Conservation (phyloP, 352 stramenopile genomes). For the Peronospora destructor region DNA sequence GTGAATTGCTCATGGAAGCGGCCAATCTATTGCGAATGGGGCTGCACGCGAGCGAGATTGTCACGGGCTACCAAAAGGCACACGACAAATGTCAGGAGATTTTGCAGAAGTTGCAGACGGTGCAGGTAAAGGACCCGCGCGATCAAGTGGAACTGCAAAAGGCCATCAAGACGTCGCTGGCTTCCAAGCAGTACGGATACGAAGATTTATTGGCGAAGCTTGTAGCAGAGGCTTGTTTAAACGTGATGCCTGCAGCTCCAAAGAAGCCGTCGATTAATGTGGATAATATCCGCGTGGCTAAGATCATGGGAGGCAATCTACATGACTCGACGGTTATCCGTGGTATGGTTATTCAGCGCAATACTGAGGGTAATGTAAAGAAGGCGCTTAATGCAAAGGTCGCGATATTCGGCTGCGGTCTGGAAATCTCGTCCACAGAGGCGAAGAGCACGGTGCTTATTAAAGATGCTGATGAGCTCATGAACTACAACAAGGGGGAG, state of each 20-base stretch:
- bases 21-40: conserved; percentile 95
- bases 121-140: conserved; percentile 74
- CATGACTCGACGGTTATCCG: conserved; percentile 94
- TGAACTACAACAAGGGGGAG: conserved; percentile 99
- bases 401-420: conserved; percentile 94
- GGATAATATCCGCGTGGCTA: conserved; percentile 97
- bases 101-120: conserved; percentile 84
- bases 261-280: conserved; percentile 90
- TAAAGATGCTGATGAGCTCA: conserved; percentile 98
- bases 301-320: conserved; percentile 95
- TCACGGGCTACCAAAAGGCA: conserved; percentile 95
- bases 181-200: conserved; percentile 97
- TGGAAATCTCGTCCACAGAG: conserved; percentile 95
- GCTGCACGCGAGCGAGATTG: conserved; percentile 96
- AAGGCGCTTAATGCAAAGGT: conserved; percentile 92
- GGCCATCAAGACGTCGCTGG: conserved; percentile 91
- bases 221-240: conserved; percentile 92
- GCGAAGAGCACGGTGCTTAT: conserved; percentile 99
- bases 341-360: conserved; percentile 94
- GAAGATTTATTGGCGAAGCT: conserved; percentile 91
- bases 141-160: conserved; percentile 82
- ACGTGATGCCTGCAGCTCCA: conserved; percentile 85
- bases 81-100: conserved; percentile 91
- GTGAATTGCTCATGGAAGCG: conserved; percentile 95
- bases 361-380: conserved; percentile 90